Evolutionary conservation across 2,329 filamentous ascomycete genomes (phyloP), one percentile per base, ranked within the genome.

Genomic region (Akanthomyces muscarius): DNA sequence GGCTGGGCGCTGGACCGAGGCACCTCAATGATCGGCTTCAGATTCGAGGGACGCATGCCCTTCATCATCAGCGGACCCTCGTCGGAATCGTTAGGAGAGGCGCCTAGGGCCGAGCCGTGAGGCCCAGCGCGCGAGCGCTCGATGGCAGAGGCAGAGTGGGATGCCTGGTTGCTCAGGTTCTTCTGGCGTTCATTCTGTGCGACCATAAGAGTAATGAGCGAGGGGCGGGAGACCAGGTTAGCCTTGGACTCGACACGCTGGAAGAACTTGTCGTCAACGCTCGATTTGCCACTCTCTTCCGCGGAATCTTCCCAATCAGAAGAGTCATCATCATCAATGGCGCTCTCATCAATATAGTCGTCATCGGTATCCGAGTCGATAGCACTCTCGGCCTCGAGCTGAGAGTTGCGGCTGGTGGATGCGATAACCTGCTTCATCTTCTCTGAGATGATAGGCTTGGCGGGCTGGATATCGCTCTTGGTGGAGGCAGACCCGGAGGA

Each of bases 141-240:
- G 78, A 93, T 75, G 79, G 92, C 74, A 77, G 92, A 77, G 75
- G 91, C 75, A 73, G 88, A 79, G 80, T 89, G 78, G 76, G 88
- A 77, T 28, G 88, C 88, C 59, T 83, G 84, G 72, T 88, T 88
- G 66, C 86, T 84, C n/a, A 94, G 83, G 61, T 81, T 87, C 71
- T 81, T 83, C 54, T 88, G 84, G 57, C 90, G 88, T 74, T 91
- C 89, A 67, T 86, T 89, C 72, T 96, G 88, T 14, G 81, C 89
- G 73, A 99, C 87, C 82, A 94, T 89, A 59, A 94, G 87, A 0
- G 93, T 97, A 68, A 99, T 89, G 47, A 98, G 85, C 2, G 94
- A 98, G 57, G 90, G 89, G 55, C 91, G 87, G 1, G 94, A 96
- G 2, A 90, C 89, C 30, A 98, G 81, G 71, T 97, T 91, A 8